These are phyloP conservation scores for Coleophoma eucalyptorum DNA, from an alignment of 2,329 filamentous ascomycete genomes.

Conservation along the genomic window DNA sequence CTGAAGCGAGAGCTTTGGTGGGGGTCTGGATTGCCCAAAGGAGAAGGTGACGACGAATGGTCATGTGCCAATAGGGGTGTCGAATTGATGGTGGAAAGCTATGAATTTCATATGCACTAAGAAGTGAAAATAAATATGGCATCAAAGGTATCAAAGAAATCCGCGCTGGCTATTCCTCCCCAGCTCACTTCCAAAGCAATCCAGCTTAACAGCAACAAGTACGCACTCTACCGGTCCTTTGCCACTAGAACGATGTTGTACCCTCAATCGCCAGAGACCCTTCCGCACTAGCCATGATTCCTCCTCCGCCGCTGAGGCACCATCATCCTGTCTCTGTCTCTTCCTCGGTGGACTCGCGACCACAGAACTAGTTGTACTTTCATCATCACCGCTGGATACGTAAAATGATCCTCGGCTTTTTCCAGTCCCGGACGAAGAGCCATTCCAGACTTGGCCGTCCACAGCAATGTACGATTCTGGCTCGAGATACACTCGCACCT, in stretches of 20 bases:
- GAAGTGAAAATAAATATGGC: too few relatives aligned
- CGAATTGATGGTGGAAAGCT: too few relatives aligned
- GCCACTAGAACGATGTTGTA: slow-evolving; percentile 47
- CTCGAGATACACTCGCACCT: slow-evolving; percentile 62
- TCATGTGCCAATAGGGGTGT: too few relatives aligned
- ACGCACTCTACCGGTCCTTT: slow-evolving; percentile 63
- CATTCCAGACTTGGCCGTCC: slow-evolving; percentile 54
- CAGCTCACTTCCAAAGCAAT: slow-evolving; percentile 64
- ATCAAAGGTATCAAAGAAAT: slow-evolving; percentile 54
- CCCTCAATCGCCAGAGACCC: slow-evolving; percentile 68
- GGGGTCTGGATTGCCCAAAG: too few relatives aligned
- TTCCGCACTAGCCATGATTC: slow-evolving; percentile 57
- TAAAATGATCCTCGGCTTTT: not conserved
- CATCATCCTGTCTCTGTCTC: slow-evolving; percentile 31
- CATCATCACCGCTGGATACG: slow-evolving; percentile 3
- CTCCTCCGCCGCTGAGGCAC: slow-evolving; percentile 11
- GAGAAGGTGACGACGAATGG: too few relatives aligned
- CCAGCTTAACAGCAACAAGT: slow-evolving; percentile 71
- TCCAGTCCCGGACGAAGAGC: slow-evolving; percentile 2
- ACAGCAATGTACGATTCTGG: slow-evolving; percentile 54
- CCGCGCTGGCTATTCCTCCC: slow-evolving; percentile 60
- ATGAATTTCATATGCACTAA: too few relatives aligned
- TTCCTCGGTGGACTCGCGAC: slow-evolving; percentile 33
- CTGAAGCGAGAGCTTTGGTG: too few relatives aligned
- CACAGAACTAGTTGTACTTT: not conserved